Conservation (phyloP, 2,329 filamentous ascomycete genomes). For the Botrytis fragariae region DNA sequence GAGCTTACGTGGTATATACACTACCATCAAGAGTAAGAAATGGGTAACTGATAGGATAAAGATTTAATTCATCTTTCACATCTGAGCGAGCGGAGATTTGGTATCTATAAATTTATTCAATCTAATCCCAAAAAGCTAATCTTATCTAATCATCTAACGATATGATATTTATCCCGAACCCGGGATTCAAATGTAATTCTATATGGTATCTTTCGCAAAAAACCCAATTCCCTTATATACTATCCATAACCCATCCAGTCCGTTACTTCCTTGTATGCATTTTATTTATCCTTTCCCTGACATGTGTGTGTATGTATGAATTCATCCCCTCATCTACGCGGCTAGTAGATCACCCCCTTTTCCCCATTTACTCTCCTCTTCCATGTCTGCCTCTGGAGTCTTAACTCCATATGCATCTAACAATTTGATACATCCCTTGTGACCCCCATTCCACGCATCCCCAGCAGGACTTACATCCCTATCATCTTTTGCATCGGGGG, state of each 20-base stretch:
- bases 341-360: background rate
- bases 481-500: conserved; percentile 14
- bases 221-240: background rate
- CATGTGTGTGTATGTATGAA: background rate
- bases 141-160: background rate
- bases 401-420: conserved; percentile 9
- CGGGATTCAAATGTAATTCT: background rate
- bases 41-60: background rate
- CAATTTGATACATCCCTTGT: background rate
- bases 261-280: background rate
- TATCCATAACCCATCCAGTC: background rate
- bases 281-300: background rate
- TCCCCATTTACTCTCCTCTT: background rate
- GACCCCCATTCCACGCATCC: conserved; percentile 9
- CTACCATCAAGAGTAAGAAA: background rate
- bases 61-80: background rate
- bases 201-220: conserved; percentile 17
- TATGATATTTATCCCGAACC: background rate
- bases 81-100: too few species aligned
- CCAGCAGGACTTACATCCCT: background rate
- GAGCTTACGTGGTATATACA: background rate
- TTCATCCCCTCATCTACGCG: background rate
- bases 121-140: background rate
- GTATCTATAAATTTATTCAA: background rate
- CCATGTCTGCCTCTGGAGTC: background rate